Percentiles rank a stretch among this genome's conserved stretches.
Conservation (phyloP, 805 yeast species). For the Ogataea glucozyma region DNA sequence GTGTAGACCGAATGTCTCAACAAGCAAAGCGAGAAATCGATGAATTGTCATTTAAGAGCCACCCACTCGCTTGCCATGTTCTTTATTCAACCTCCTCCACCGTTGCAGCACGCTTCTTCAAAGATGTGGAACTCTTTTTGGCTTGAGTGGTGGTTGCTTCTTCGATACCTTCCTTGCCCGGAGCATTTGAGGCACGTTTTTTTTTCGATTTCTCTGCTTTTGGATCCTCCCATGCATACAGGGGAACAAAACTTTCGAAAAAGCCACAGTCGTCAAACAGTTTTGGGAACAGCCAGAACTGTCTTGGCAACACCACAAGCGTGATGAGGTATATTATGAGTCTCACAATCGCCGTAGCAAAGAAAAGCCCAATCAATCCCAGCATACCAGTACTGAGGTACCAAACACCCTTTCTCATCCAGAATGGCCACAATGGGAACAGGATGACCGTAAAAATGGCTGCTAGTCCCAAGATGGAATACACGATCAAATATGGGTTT, state of each 20-base stretch:
- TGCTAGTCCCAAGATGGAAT: constrained; percentile 65
- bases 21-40: neutral
- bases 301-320: constrained; percentile 58
- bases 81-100: constrained; percentile 27
- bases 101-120: constrained; percentile 29
- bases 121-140: constrained; percentile 12
- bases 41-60: neutral
- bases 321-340: constrained; percentile 66
- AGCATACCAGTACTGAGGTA: constrained; percentile 77
- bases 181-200: constrained; percentile 10
- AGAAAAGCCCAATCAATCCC: constrained; percentile 72
- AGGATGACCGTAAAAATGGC: constrained; percentile 63
- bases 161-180: neutral
- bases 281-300: constrained; percentile 97
- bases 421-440: constrained; percentile 94
- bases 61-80: neutral
- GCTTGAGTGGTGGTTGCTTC: constrained; percentile 14
- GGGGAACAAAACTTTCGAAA: constrained; percentile 85
- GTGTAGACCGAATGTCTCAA: no score
- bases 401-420: constrained; percentile 90
- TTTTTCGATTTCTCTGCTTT: constrained; percentile 25
- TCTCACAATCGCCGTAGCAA: constrained; percentile 77
- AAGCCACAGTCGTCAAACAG: constrained; percentile 94
- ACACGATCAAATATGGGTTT: constrained; percentile 60
- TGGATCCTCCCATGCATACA: constrained; percentile 72